Evolutionary conservation across 768 basidiomycete species (phyloP), one percentile per base, ranked within the genome.

Genomic region (Lentinula sp.): DNA sequence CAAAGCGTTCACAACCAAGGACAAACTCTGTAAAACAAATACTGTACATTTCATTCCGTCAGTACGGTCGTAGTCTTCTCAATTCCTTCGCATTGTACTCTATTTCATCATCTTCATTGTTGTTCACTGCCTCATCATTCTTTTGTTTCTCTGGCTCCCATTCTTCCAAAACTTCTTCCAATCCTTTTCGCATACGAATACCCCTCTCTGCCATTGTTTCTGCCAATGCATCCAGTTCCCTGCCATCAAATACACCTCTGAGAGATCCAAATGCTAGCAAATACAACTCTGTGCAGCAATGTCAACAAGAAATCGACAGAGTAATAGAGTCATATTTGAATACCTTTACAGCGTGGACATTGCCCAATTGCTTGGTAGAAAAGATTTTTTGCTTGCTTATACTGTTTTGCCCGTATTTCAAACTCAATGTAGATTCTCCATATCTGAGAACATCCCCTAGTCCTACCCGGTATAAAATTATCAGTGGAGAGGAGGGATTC

Each of bases 131-230:
- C 59, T 65, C 68, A n/a, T 68, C 71, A 50, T 64, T 71, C 57
- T 64, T 58, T 54, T 46, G 54, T 45, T 4, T 61, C 23, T 74
- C 76, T 41, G 77, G 79, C 15, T 66, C 66, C 77, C 76, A 79
- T 8, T 77, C 79, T 20, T 77, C 79, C 43, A 85, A 48, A 51
- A 73, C 74, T 66, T 85, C 85, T 12, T 91, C 88, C 65, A 92
- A 62, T 0, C 81, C 86, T 53, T 73, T 70, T 50, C 91, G 81
- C 33, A 93, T 66, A 46, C 91, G 81, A 23, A 93, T 66, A 3
- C 85, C 87, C 42, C 88, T 74, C 69, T 93, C 91, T 5, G 79
- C 86, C 91, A 93, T 93, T 3, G 82, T 81, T 60, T 91, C 89
- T 52, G 78, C 86, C 57, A 88, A 79, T 20, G 68, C 77, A 55